Base-by-base conservation (phyloP, 1,284 basidiomycete genomes). In the Sporisorium exsertum region DNA sequence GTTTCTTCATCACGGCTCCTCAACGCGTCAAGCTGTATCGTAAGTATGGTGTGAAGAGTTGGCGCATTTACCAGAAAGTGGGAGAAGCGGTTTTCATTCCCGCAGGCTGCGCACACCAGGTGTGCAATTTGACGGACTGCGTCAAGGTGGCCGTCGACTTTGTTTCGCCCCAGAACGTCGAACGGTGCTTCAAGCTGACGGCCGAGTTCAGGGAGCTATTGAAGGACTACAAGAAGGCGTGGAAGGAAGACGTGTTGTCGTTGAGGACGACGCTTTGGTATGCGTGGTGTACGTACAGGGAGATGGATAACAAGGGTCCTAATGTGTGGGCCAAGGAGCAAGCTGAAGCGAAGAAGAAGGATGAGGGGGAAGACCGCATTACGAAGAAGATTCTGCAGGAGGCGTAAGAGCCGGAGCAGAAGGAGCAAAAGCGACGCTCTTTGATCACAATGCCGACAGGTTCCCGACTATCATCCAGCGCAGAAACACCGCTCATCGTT, bases 101-200 rank as follows among this genome's bases (percentile, higher is more conserved):
- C 3, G 95, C 95, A 1, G 95, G 95, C 35, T 97, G 94, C 86
- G 94, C 95, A 0, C 94, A 97, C 86, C 94, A 95, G 89, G 92
- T 93, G 8, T 90, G 91, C 81, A 95, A 95, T 81, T 87, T 95
- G 35, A 89, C 93, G 13, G 94, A 97, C 85, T 96, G 93, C 84
- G 92, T 97, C 87, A 97, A 97, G 87, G 93, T 97, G 52, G 95
- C 95, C n/a, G 89, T 93, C 75, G 95, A 98, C 87, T 98, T 95
- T 87, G 94, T 97, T 73, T 94, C 92, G 87, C 92, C 94, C 16
- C 93, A 97, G 87, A 97, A 96, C 83, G 91, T 97, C 40, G 88
- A 88, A 58, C 89, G 93, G 24, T 96, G 94, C 86, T 93, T 93
- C 86, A 88, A 89, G 85, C 88, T 97, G 58, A 94, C 93, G 58